Conservation (phyloP, 1,284 basidiomycete genomes). For the Ceratobasidium sp. region DNA sequence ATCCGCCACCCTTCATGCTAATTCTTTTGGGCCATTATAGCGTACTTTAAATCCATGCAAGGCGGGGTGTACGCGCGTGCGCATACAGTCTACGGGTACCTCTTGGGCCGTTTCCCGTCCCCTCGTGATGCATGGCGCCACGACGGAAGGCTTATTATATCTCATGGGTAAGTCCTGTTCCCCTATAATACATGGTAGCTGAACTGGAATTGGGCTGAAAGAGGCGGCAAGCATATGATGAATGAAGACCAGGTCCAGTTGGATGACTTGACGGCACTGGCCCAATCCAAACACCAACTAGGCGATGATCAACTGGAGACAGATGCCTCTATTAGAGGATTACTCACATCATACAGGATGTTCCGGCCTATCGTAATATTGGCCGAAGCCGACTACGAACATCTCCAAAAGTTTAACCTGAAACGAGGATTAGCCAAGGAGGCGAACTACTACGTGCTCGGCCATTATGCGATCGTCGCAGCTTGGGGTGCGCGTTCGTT, state of each 20-base stretch:
- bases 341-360: slow-evolving; percentile 39
- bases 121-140: slow-evolving; percentile 43
- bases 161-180: slow-evolving; percentile 27
- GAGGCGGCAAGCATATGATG: slow-evolving; percentile 38
- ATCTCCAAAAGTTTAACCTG: slow-evolving; percentile 33
- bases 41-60: slow-evolving; percentile 45
- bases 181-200: not conserved
- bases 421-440: slow-evolving; percentile 23
- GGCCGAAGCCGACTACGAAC: slow-evolving; percentile 40
- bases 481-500: slow-evolving; percentile 29
- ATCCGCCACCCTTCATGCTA: not conserved
- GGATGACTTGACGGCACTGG: not conserved
- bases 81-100: slow-evolving; percentile 44
- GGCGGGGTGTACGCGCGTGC: slow-evolving; percentile 37
- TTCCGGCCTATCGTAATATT: slow-evolving; percentile 36
- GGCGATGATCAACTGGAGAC: slow-evolving; percentile 43
- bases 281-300: slow-evolving; percentile 28
- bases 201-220: not conserved
- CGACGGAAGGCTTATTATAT: slow-evolving; percentile 38
- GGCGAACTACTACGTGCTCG: slow-evolving; percentile 39
- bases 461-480: slow-evolving; percentile 43
- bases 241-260: slow-evolving; percentile 14
- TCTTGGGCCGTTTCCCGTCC: slow-evolving; percentile 39
- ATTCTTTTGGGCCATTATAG: not conserved
- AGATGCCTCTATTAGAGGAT: slow-evolving; percentile 25